phyloP scores from a whole-genome alignment of 768 basidiomycete genomes.

The Hortiboletus flavorubellus region DNA sequence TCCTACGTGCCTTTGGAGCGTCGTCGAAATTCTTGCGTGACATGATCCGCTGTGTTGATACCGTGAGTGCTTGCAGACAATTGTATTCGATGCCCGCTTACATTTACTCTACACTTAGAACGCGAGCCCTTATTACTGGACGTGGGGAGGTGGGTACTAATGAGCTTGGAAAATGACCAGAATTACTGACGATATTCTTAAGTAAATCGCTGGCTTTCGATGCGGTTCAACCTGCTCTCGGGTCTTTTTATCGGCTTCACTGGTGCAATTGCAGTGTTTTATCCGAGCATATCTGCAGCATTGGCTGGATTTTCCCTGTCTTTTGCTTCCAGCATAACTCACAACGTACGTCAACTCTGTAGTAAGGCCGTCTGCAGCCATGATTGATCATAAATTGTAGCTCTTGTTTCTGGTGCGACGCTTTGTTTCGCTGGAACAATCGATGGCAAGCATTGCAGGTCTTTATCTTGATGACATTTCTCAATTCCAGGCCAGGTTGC shows the following conservation, averaged over 20 bases:
- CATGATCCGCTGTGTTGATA: slow-evolving; percentile 80
- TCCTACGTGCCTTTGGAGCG: slow-evolving; percentile 82
- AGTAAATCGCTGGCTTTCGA: slow-evolving; percentile 91
- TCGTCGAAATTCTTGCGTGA: slow-evolving; percentile 83
- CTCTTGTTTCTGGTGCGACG: slow-evolving; percentile 71
- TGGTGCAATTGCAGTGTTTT: slow-evolving; percentile 60
- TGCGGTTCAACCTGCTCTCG: slow-evolving; percentile 82
- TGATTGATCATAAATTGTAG: slow-evolving; percentile 30
- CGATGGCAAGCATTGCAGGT: slow-evolving; percentile 58
- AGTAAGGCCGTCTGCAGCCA: background rate
- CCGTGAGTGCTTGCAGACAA: slow-evolving; percentile 42
- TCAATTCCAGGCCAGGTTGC: slow-evolving; percentile 52
- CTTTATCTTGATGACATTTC: background rate
- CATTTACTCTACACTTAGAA: slow-evolving; percentile 34
- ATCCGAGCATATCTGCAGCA: slow-evolving; percentile 73
- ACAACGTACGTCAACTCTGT: slow-evolving; percentile 43
- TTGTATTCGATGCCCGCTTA: background rate
- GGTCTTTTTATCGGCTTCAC: slow-evolving; percentile 70
- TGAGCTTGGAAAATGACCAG: background rate
- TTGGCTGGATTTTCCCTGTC: slow-evolving; percentile 84
- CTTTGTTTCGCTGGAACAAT: slow-evolving; percentile 87
- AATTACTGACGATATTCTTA: slow-evolving; percentile 7
- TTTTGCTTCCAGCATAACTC: slow-evolving; percentile 74
- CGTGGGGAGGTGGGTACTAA: slow-evolving; percentile 68
- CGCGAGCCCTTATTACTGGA: slow-evolving; percentile 82